Evolutionary conservation across 2,329 filamentous ascomycete species (phyloP).

Genomic region (Cercospora sp.): DNA sequence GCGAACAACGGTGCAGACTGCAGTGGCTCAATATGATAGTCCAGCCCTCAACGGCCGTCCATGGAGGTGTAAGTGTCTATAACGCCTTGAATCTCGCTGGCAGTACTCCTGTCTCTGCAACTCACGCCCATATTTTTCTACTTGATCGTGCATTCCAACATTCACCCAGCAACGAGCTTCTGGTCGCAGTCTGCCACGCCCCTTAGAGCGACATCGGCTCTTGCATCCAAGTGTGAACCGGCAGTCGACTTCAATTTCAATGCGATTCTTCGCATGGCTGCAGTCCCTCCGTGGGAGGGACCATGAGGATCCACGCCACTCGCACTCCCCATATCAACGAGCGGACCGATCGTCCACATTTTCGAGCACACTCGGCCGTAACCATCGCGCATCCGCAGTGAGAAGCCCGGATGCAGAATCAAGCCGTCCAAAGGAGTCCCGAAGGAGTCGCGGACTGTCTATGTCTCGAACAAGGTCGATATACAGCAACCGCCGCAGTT

Average conservation of each 20-base stretch:
- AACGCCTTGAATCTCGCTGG: background rate
- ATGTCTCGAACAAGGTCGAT: conserved; percentile 19
- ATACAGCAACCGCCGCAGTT: conserved; percentile 29
- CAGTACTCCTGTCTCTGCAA: background rate
- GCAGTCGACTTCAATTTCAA: background rate
- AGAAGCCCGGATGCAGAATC: background rate
- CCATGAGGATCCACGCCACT: background rate
- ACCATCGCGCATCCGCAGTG: background rate
- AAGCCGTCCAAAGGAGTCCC: background rate
- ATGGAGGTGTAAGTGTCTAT: background rate
- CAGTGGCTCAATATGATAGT: conserved; percentile 5
- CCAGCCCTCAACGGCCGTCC: background rate
- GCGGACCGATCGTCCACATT: conserved; percentile 4
- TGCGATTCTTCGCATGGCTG: conserved; percentile 17
- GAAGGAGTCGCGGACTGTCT: conserved; percentile 18
- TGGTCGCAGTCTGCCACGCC: background rate
- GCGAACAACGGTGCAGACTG: background rate
- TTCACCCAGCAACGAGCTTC: background rate
- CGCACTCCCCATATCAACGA: conserved; percentile 11
- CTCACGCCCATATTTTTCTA: background rate
- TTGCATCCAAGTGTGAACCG: background rate
- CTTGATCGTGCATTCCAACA: background rate
- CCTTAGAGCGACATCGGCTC: background rate
- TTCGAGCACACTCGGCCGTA: background rate
- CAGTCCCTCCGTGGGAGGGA: conserved; percentile 15